Percentiles rank a stretch among this genome's conserved stretches.
phyloP scores from a whole-genome alignment of 805 yeast species.

The Hemisphaericaspora nanyangensis region DNA sequence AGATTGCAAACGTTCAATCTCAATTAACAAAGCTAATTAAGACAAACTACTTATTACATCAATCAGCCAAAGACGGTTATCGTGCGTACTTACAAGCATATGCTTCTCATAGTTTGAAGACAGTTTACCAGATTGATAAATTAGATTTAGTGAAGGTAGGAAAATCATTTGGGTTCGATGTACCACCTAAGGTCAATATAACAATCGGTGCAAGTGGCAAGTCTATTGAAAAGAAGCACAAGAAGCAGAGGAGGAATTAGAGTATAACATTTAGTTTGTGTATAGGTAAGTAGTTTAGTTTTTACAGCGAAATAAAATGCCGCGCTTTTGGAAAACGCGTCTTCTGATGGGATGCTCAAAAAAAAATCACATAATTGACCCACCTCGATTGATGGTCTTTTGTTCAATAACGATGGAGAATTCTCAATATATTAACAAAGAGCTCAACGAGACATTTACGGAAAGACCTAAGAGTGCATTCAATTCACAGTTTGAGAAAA shows the following conservation, averaged over 20 bases:
- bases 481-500: not conserved
- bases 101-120: conserved; percentile 92
- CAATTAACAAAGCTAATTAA: conserved; percentile 88
- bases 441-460: not conserved
- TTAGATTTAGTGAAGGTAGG: conserved; percentile 93
- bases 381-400: too few species aligned
- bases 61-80: conserved; percentile 96
- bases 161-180: conserved; percentile 87
- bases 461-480: not conserved
- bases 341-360: too few species aligned
- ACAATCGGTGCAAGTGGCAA: conserved; percentile 92
- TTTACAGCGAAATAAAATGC: too few species aligned
- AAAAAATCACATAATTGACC: too few species aligned
- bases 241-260: conserved; percentile 34
- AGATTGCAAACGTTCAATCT: conserved; percentile 93
- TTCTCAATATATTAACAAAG: not conserved
- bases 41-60: conserved; percentile 91
- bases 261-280: too few species aligned
- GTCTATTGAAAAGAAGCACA: conserved; percentile 47
- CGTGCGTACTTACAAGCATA: conserved; percentile 95
- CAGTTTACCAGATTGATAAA: conserved; percentile 95
- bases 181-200: conserved; percentile 96
- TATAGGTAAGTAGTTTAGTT: too few species aligned
- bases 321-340: too few species aligned
- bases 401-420: not conserved